Conservation (phyloP, 2,329 filamentous ascomycete genomes). For the Shiraia bambusicola region DNA sequence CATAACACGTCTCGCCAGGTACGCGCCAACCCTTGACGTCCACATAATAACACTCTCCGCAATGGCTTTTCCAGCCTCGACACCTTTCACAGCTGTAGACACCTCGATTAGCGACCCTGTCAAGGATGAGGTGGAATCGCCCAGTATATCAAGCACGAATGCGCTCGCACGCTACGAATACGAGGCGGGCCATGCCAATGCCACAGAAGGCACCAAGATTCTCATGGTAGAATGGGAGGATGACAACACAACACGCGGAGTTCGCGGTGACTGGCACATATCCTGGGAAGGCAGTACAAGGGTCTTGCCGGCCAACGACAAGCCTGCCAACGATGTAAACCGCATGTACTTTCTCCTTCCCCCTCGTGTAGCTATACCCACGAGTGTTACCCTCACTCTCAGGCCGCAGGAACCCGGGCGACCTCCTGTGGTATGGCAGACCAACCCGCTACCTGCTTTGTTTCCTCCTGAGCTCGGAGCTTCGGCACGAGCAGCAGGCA, state of each 20-base stretch:
- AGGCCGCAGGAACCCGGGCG: constrained; percentile 49
- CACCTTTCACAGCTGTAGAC: constrained; percentile 47
- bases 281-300: constrained; percentile 80
- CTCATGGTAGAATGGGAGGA: constrained; percentile 92
- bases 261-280: constrained; percentile 68
- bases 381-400: constrained; percentile 66
- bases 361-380: constrained; percentile 69
- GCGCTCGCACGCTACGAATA: constrained; percentile 88
- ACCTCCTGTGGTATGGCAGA: constrained; percentile 54
- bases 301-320: constrained; percentile 66
- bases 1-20: constrained; percentile 32
- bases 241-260: constrained; percentile 51
- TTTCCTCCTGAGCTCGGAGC: constrained; percentile 75
- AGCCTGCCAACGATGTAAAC: constrained; percentile 52
- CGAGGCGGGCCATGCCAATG: constrained; percentile 69
- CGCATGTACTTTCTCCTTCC: constrained; percentile 81
- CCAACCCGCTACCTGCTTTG: constrained; percentile 83
- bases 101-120: constrained; percentile 35
- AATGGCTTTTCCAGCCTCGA: constrained; percentile 40
- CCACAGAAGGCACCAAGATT: constrained; percentile 76
- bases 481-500: constrained; percentile 65
- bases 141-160: constrained; percentile 52
- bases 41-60: constrained; percentile 25
- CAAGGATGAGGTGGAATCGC: constrained; percentile 49
- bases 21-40: constrained; percentile 24